Base-by-base conservation (phyloP, 1,284 basidiomycete species). In the Cryptococcus deneoformans region DNA sequence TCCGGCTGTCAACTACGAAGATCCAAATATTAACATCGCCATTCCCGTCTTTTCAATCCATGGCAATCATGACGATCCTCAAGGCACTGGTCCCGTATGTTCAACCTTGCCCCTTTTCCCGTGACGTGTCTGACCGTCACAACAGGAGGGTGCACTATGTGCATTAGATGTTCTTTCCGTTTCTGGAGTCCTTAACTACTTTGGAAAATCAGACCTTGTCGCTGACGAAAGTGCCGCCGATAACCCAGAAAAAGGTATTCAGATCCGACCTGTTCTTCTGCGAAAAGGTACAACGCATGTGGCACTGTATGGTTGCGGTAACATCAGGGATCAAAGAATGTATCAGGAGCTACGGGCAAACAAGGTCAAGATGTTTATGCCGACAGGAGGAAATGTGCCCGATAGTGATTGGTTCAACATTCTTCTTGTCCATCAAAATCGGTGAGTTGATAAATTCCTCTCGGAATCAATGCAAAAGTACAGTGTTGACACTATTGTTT, bases 1-100 rank as follows among this genome's bases (percentile, higher is more conserved):
- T 71, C 95, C 96, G 2, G 90, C 92, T 0, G 81, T 99, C 65
- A 99, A 99, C 74, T 99, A 99, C 70, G 93, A 99, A 78, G 96
- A 99, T 71, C 87, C 87, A 0, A 98, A 99, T 73, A 82, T 98
- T 58, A 99, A 99, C 70, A 84, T 99, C 53, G 87, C 86, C 20
- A 91, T 96, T 35, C 96, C 96, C 2, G 89, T 98, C 24, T 99
- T 99, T 78, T 97, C 94, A 0, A 99, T 99, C 48, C 95, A 99
- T 70, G 96, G 95, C 46, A 99, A 99, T 72, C 96, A 99, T 76
- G 96, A 99, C 72, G 95, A 99, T 68, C 95, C 96, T 37, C 96
- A 99, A 78, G 96, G 95, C 24, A 87, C 92, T 10, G 93, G 93
- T 11, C 83, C 89, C 9, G 92, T 92, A 67, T 64, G 88, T 75